phyloP scores from a whole-genome alignment of 441 rosid species.

The Kokia cookei region DNA sequence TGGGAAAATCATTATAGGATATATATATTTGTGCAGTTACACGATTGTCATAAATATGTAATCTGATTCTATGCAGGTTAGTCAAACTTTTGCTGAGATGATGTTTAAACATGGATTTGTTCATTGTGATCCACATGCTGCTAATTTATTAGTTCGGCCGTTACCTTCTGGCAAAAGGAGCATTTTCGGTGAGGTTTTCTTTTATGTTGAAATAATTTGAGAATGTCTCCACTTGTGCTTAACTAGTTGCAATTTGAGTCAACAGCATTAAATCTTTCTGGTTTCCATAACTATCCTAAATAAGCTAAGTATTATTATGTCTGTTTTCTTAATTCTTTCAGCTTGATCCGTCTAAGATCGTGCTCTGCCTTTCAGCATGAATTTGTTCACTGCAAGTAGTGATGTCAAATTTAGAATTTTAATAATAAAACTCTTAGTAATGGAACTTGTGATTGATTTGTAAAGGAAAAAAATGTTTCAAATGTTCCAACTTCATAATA shows the following conservation, averaged over 20 bases:
- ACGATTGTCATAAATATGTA: background rate
- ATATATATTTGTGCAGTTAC: background rate
- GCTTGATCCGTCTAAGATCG: background rate
- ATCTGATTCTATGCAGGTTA: constrained; percentile 51
- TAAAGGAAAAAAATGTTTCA: background rate
- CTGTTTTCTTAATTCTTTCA: background rate
- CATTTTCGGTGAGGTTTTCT: constrained; percentile 47
- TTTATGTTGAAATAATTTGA: constrained; percentile 6
- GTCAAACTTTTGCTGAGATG: constrained; percentile 92
- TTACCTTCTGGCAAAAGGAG: constrained; percentile 52
- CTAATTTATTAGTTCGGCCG: constrained; percentile 84
- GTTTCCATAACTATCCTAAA: background rate
- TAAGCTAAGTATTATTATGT: background rate
- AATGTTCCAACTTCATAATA: background rate
- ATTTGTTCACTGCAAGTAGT: background rate
- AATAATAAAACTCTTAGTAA: background rate
- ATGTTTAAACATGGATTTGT: constrained; percentile 96
- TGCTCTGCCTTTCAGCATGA: background rate
- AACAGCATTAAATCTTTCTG: background rate
- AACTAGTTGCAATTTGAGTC: background rate
- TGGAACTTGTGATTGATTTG: background rate
- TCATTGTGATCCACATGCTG: constrained; percentile 99
- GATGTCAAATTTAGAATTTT: background rate
- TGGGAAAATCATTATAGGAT: background rate
- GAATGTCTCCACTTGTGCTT: background rate